Evolutionary conservation across 768 basidiomycete species (phyloP).

Genomic region (Mycena alexandri): DNA sequence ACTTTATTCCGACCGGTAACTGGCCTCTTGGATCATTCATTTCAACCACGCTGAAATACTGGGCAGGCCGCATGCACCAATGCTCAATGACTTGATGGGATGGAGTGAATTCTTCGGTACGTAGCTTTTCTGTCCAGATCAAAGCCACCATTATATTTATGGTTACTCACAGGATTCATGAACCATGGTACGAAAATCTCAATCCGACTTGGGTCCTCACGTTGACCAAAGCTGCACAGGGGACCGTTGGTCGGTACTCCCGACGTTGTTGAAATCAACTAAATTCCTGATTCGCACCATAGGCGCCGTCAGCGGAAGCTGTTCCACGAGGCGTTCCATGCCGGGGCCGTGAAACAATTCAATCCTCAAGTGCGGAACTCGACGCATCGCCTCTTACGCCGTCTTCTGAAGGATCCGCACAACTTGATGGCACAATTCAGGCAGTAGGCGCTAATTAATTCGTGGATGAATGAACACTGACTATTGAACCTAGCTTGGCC

Average conservation of each 20-base stretch:
- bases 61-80: constrained; percentile 27
- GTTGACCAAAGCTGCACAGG: constrained; percentile 1
- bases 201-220: neutral
- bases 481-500: constrained; percentile 37
- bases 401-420: constrained; percentile 40
- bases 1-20: constrained; percentile 52
- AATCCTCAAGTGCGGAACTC: constrained; percentile 40
- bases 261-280: no score
- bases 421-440: constrained; percentile 44
- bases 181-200: constrained; percentile 34
- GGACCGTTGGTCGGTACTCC: constrained; percentile 34
- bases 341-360: constrained; percentile 37
- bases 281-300: constrained; percentile 9
- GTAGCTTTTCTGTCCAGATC: neutral
- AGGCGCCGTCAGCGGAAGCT: constrained; percentile 45
- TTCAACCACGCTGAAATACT: neutral
- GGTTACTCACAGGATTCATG: constrained; percentile 30
- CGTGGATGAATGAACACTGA: neutral
- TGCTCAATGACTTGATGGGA: constrained; percentile 40
- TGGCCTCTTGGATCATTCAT: neutral
- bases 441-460: constrained; percentile 37
- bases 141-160: no score
- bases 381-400: constrained; percentile 41
- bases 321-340: constrained; percentile 44
- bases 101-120: constrained; percentile 37